Conservation (phyloP, 164 flowering plant species). For the Liquidambar formosana region DNA sequence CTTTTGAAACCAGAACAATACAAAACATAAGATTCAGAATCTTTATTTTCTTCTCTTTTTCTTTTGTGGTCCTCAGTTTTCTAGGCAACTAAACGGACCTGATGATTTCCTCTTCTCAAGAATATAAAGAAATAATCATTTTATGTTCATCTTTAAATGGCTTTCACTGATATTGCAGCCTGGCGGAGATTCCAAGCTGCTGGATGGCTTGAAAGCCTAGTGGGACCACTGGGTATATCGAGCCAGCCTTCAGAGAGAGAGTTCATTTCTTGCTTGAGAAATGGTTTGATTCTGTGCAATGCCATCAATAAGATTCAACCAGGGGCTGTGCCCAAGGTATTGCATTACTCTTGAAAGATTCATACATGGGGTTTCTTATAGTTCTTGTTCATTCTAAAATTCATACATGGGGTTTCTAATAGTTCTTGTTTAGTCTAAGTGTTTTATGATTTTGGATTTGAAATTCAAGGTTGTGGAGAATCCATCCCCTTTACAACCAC, state of each 20-base stretch:
- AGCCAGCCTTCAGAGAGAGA: conserved; percentile 70
- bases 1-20: too few species aligned
- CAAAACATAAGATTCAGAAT: too few species aligned
- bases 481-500: conserved; percentile 33
- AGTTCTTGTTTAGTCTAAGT: neutral
- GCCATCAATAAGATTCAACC: conserved; percentile 85
- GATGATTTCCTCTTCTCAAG: too few species aligned
- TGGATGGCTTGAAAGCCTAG: conserved; percentile 68
- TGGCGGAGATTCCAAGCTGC: conserved; percentile 71
- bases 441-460: neutral
- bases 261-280: conserved; percentile 83
- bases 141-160: neutral
- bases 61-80: neutral
- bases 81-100: neutral
- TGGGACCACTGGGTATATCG: conserved; percentile 73
- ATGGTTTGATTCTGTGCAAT: conserved; percentile 80
- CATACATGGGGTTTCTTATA: neutral
- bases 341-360: neutral
- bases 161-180: conserved; percentile 36
- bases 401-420: neutral
- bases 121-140: too few species aligned
- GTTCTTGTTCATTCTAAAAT: too few species aligned
- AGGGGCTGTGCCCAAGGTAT: conserved; percentile 84
- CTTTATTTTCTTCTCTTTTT: too few species aligned
- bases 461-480: conserved; percentile 67